Evolutionary conservation across 371 early-diverging fungal species (phyloP), one percentile per base, ranked within the genome.

Genomic region (Mucor plumbeus): DNA sequence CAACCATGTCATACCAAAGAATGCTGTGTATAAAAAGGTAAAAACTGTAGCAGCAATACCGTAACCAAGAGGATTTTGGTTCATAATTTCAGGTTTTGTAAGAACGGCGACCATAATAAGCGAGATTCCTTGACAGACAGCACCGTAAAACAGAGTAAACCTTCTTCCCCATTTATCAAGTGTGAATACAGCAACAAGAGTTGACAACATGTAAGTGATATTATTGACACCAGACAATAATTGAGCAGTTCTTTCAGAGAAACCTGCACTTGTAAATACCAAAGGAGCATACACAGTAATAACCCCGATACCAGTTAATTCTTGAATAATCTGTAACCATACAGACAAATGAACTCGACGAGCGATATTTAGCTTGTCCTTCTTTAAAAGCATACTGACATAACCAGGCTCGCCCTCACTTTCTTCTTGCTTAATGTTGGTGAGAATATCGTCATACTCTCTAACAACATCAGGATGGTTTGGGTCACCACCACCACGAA

Each of bases 321-420:
- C 78, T 54, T 81, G 81, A 34, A 81, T 73, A 62, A 81, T 76
- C 40, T 81, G 81, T 3, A 81, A 38, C 81, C 76, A 81, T 26
- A 81, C 66, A 15, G 79, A 76, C 4, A 81, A 56, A 40, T 81
- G 77, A 34, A 81, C 81, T 55, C 81, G 81, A 4, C 81, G 76
- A 34, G 74, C 68, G 13, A 78, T 81, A 36, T 81, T 81, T 15
- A 78, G 64, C 5, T 65, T 62, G 38, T 81, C 81, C 14, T 70
- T 67, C 14, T 73, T 66, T 43, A 78, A 71, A 1, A 79, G 38
- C 81, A 81, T 81, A 31, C 70, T 70, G 9, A 77, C 31, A 19
- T 81, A 78, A 13, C 72, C 76, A 1, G 76, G 78, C 15, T 78
- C 79, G 17, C 76, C 77, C 34, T 70, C 75, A 15, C 60, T 59